Conservation (phyloP, 2,329 filamentous ascomycete genomes). For the Colletotrichum sp. region DNA sequence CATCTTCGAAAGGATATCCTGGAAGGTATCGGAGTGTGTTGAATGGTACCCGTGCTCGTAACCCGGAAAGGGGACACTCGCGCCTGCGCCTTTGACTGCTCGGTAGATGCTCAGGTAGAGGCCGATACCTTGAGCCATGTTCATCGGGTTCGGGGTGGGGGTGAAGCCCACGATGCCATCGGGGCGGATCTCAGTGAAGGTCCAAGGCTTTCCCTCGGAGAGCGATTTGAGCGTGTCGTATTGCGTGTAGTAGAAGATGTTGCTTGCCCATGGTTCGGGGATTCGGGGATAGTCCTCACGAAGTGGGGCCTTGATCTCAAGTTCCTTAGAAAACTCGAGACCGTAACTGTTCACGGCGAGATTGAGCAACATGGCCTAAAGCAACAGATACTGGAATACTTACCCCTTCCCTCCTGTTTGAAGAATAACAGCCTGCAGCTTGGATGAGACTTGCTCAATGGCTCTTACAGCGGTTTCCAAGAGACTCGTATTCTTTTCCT, state of each 20-base stretch:
- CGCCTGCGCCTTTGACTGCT: slow-evolving; percentile 16
- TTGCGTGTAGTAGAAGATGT: slow-evolving; percentile 22
- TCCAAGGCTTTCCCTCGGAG: slow-evolving; percentile 18
- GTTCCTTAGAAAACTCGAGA: not conserved
- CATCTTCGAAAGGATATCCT: slow-evolving; percentile 21
- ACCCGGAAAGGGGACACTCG: slow-evolving; percentile 19
- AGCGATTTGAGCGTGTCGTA: slow-evolving; percentile 14
- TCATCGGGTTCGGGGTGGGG: slow-evolving; percentile 20
- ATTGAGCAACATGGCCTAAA: not conserved
- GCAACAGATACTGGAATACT: accelerated
- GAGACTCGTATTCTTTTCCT: not conserved
- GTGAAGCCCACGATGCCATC: slow-evolving; percentile 23
- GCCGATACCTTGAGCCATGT: slow-evolving; percentile 20
- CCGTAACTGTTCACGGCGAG: slow-evolving; percentile 8
- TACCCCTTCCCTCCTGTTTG: slow-evolving; percentile 23
- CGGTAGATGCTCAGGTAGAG: slow-evolving; percentile 18
- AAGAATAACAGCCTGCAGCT: slow-evolving; percentile 14
- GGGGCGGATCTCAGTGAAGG: slow-evolving; percentile 22
- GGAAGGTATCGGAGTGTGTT: slow-evolving; percentile 23
- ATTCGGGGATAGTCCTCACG: slow-evolving; percentile 15
- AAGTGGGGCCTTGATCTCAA: slow-evolving; percentile 5
- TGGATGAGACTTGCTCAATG: not conserved
- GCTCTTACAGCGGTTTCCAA: not conserved
- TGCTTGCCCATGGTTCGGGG: slow-evolving; percentile 19
- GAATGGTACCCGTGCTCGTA: slow-evolving; percentile 1